Conservation (phyloP, 2,329 filamentous ascomycete species). For the Calonectria pauciramosa region DNA sequence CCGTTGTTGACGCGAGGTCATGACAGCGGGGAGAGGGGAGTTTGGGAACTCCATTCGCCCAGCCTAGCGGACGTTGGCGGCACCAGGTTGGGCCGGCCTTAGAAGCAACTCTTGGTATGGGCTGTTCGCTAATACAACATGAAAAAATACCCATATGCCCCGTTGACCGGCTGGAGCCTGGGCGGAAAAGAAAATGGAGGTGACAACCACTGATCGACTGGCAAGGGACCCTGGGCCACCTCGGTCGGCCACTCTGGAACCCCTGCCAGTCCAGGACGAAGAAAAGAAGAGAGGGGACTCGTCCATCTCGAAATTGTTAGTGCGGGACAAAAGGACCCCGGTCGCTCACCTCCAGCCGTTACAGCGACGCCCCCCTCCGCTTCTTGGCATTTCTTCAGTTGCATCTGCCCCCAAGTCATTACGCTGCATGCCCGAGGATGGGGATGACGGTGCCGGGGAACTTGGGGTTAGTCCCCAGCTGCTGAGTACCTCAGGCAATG, state of each 20-base stretch:
- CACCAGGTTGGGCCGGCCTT: neutral
- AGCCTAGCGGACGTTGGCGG: neutral
- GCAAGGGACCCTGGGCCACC: slow-evolving; percentile 20
- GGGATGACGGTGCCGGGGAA: slow-evolving; percentile 30
- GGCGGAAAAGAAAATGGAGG: slow-evolving; percentile 8
- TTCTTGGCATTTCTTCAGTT: slow-evolving; percentile 17
- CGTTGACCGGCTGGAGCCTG: slow-evolving; percentile 14
- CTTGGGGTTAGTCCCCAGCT: neutral
- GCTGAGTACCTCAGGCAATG: neutral
- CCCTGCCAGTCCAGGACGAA: slow-evolving; percentile 22
- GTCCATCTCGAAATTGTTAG: slow-evolving; percentile 43
- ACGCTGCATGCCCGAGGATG: slow-evolving; percentile 27
- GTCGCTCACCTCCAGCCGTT: slow-evolving; percentile 31
- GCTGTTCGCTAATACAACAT: slow-evolving; percentile 13
- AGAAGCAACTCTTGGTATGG: slow-evolving; percentile 16
- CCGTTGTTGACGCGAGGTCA: slow-evolving; percentile 7
- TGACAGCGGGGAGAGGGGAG: slow-evolving; percentile 8
- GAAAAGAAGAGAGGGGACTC: slow-evolving; percentile 29
- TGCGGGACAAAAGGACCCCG: slow-evolving; percentile 35
- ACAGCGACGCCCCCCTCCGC: slow-evolving; percentile 29
- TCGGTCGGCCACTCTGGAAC: slow-evolving; percentile 12
- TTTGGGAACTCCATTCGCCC: neutral
- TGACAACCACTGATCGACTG: slow-evolving; percentile 16
- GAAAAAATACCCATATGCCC: slow-evolving; percentile 14
- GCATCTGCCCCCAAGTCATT: slow-evolving; percentile 18